phyloP scores from a whole-genome alignment of 169 alveolate genomes.

The Eimeria necatrix region DNA sequence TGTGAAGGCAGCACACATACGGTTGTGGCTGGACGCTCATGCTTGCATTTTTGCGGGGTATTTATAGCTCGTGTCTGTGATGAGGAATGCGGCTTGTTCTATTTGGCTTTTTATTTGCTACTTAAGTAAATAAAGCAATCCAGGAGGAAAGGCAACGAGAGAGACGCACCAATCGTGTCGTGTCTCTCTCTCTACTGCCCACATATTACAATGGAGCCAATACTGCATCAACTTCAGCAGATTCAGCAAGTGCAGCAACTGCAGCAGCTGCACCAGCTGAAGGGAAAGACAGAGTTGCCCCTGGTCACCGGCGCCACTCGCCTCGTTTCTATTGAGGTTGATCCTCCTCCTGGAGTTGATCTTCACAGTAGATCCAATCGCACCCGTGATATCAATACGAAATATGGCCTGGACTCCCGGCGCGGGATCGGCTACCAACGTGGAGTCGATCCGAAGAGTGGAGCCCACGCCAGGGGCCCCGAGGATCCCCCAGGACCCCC shows the following conservation, averaged over 20 bases:
- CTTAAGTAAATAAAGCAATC: neutral
- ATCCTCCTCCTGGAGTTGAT: neutral
- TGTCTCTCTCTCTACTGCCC: no score
- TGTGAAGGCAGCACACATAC: neutral
- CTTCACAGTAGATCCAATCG: neutral
- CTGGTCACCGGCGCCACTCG: constrained; percentile 30
- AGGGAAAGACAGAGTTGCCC: neutral
- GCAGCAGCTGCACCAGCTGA: constrained; percentile 3
- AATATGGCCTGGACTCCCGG: no score
- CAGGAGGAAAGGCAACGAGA: neutral
- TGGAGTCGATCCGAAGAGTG: neutral
- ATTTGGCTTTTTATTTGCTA: neutral
- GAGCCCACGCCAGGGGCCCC: neutral
- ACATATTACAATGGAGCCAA: no score
- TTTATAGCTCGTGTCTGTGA: neutral
- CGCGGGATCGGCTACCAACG: no score
- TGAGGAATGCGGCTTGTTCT: neutral
- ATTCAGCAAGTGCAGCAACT: constrained; percentile 17
- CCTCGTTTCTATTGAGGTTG: constrained; percentile 1
- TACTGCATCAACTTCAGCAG: constrained; percentile 13
- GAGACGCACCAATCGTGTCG: neutral
- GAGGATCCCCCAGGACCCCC: constrained; percentile 3
- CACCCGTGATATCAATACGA: neutral
- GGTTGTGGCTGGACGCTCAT: neutral
- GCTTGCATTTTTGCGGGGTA: neutral